Evolutionary conservation across 1,284 basidiomycete species (phyloP), one percentile per base, ranked within the genome.

Genomic region (Prillingera fragicola): DNA sequence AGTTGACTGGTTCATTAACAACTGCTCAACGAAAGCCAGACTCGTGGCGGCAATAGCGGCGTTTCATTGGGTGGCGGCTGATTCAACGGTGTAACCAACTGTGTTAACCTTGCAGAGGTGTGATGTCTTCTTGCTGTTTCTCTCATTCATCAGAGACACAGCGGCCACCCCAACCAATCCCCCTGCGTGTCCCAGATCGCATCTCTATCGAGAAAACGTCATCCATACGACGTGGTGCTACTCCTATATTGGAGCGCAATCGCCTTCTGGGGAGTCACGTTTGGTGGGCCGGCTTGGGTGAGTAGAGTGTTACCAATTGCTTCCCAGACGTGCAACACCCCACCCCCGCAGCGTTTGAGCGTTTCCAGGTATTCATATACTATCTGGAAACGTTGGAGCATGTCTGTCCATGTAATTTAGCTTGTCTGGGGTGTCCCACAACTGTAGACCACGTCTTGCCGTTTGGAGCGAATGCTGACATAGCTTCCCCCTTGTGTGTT

Each of bases 271-370:
- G 39, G 39, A 33, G 14, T 17, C 39, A 41, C 39, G 39, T 33
- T 19, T 33, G 39, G 39, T 21, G 39, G 39, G 39, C 39, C 23
- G 39, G 39, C 31, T 26, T 26, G 39, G 39, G 39, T 41, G 39
- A 41, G 39, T 41, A n/a, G n/a, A n/a, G n/a, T n/a, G n/a, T n/a
- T n/a, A n/a, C n/a, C n/a, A n/a, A n/a, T n/a, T n/a, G n/a, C n/a
- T n/a, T n/a, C n/a, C n/a, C n/a, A n/a, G n/a, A n/a, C n/a, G n/a
- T n/a, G n/a, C 32, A 32, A 8, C 31, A 32, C 19, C 31, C 31
- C 19, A 31, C 28, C 13, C 13, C 14, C 14, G 28, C 8, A 4
- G n/a, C n/a, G n/a, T n/a, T n/a, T n/a, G n/a, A n/a, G n/a, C n/a
- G n/a, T n/a, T n/a, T 25, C 23, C 23, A 17, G 34, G n/a, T 25